phyloP scores from a whole-genome alignment of 768 basidiomycete species.

The Auricularia sp. region DNA sequence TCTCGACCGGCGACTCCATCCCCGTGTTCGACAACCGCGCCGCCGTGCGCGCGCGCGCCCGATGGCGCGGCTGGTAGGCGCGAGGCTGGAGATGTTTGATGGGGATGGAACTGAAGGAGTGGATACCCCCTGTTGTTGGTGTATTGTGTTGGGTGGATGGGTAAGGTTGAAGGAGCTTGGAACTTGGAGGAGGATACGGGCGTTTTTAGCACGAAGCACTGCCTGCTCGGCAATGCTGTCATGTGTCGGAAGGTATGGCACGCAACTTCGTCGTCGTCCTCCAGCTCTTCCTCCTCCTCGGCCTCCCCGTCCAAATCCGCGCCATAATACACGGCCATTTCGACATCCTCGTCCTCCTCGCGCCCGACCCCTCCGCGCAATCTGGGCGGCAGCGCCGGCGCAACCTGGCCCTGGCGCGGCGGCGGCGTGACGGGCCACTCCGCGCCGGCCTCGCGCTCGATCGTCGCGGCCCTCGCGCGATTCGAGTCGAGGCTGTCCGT shows the following conservation, averaged over 20 bases:
- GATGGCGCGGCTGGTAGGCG: neutral
- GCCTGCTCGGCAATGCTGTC: too few species aligned
- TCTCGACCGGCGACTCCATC: neutral
- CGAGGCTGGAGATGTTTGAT: neutral
- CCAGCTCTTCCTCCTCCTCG: too few species aligned
- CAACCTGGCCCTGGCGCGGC: too few species aligned
- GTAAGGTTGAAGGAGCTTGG: neutral
- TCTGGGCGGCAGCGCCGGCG: too few species aligned
- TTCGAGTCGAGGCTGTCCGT: neutral
- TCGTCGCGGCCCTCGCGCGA: neutral
- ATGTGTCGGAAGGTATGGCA: too few species aligned
- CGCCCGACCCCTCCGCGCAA: too few species aligned
- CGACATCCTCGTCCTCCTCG: too few species aligned
- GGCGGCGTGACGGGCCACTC: neutral
- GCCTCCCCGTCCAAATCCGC: too few species aligned
- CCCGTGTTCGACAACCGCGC: neutral
- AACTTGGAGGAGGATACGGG: too few species aligned
- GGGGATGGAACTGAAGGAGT: neutral
- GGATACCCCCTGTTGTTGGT: neutral
- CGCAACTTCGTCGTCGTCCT: too few species aligned
- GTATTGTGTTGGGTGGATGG: neutral
- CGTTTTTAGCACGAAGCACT: neutral
- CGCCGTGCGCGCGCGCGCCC: neutral
- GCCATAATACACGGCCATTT: too few species aligned
- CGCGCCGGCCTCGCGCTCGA: neutral